Evolutionary conservation across 2,329 filamentous ascomycete genomes (phyloP), one percentile per base, ranked within the genome.

Genomic region (Aspergillus ibericus): DNA sequence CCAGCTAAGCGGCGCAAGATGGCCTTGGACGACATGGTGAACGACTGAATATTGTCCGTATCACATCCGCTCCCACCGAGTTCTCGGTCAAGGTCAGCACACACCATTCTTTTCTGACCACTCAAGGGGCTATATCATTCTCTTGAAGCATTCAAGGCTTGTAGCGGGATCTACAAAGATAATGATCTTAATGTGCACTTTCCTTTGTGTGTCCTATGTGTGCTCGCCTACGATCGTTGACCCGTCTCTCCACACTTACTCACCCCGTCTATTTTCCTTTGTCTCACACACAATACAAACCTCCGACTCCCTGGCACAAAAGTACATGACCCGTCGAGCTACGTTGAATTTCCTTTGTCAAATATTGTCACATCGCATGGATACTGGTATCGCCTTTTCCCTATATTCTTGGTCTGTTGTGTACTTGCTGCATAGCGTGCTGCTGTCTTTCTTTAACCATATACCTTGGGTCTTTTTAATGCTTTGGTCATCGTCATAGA

Each of bases 1-100:
- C 74, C 73, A 5, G 40, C 72, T 12, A 77, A 77, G 56, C 66
- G 74, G 42, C 72, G 72, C 32, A 75, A 72, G 49, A 77, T 77
- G 74, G 73, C 74, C 13, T 55, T 77, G 55, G 71, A 77, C 52
- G 74, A 77, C 51, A 77, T 77, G 67, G 74, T 77, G 16, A 77
- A 77, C 49, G 74, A 70, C 42, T 76, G 55, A 55, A n/a, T 22
- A n/a, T 34, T 42, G 16, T 18, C 16, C 16, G 5, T 15, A 35
- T n/a, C 22, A n/a, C 35, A 25, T 16, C 12, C 32, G 3, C 15
- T 36, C 32, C 22, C 13, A 9, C 13, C 15, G 25, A 16, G 15
- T 25, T 22, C 36, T 32, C 35, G 29, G 20, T 44, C 29, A 40
- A 50, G 52, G 53, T 49, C 27, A 52, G 55, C 53, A 55, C 54